Evolutionary conservation across 2,329 filamentous ascomycete species (phyloP).

Genomic region (Orbilia brochopaga): DNA sequence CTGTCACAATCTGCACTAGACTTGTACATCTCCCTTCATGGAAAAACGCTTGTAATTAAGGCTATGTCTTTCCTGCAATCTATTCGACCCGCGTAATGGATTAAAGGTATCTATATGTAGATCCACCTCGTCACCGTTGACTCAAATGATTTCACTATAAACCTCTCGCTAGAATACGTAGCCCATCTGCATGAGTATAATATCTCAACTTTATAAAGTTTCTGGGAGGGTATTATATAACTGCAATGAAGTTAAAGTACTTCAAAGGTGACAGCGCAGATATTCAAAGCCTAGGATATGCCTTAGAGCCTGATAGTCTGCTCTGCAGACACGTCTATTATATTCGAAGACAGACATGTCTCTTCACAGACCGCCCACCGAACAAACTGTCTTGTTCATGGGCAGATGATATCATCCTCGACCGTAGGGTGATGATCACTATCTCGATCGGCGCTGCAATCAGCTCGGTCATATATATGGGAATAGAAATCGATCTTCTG

Average conservation of each 20-base stretch:
- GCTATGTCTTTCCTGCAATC: background rate
- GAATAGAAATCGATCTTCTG: slow-evolving; percentile 1
- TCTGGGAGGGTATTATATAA: background rate
- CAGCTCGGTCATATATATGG: slow-evolving; percentile 1
- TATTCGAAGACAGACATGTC: too few species aligned
- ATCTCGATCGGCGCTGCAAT: slow-evolving; percentile 3
- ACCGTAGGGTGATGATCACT: slow-evolving; percentile 5
- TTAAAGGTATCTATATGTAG: background rate
- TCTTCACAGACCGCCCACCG: background rate
- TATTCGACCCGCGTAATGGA: background rate
- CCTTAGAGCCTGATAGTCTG: background rate
- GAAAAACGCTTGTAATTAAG: slow-evolving; percentile 1
- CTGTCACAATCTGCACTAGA: background rate
- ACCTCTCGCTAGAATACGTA: background rate
- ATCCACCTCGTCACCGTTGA: background rate
- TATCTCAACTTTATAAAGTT: background rate
- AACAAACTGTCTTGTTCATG: slow-evolving; percentile 5
- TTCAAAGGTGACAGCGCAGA: too few species aligned
- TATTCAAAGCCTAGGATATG: too few species aligned
- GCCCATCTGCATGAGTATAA: background rate
- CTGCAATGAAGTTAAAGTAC: background rate
- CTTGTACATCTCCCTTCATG: slow-evolving; percentile 8
- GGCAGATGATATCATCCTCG: slow-evolving; percentile 5
- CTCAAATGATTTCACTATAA: background rate
- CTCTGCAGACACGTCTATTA: slow-evolving; percentile 2